phyloP scores from a whole-genome alignment of 352 stramenopile species.

The Globisporangium rhizosaccharum region DNA sequence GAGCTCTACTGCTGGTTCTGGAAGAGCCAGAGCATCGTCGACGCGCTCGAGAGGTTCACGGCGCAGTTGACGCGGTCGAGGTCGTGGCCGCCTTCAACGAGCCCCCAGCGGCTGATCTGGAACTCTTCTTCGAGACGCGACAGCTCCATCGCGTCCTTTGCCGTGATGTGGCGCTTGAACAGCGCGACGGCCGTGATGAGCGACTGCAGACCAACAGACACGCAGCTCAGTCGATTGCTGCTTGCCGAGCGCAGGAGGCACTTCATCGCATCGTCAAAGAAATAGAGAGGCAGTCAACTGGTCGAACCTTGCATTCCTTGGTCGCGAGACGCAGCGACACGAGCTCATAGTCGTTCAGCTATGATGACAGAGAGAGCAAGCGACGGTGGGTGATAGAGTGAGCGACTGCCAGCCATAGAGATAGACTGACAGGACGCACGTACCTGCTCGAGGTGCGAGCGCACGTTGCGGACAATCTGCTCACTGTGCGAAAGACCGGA shows the following conservation, averaged over 20 bases:
- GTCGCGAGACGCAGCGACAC: constrained; percentile 67
- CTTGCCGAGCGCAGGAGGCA: background rate
- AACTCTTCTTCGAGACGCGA: constrained; percentile 85
- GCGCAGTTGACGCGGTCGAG: constrained; percentile 84
- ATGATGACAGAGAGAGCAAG: background rate
- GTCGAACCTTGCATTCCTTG: constrained; percentile 80
- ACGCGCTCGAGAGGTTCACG: constrained; percentile 79
- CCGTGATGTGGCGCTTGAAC: constrained; percentile 81
- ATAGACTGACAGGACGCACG: background rate
- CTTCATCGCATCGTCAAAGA: background rate
- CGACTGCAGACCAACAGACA: constrained; percentile 32
- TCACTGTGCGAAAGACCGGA: constrained; percentile 53
- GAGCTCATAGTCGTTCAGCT: constrained; percentile 75
- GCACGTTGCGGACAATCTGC: constrained; percentile 57
- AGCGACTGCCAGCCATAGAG: constrained; percentile 1
- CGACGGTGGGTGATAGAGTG: background rate
- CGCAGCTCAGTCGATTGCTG: background rate
- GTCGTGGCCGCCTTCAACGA: constrained; percentile 87
- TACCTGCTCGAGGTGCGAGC: constrained; percentile 54
- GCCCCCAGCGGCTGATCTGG: constrained; percentile 84
- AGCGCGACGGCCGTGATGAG: constrained; percentile 77
- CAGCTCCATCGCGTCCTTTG: constrained; percentile 82
- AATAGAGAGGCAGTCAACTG: background rate
- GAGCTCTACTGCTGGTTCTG: constrained; percentile 49
- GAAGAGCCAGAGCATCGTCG: constrained; percentile 79